These are phyloP conservation scores for Nannochloropsis salina DNA, from an alignment of 108 stramenopile genomes.

Conservation along the genomic window DNA sequence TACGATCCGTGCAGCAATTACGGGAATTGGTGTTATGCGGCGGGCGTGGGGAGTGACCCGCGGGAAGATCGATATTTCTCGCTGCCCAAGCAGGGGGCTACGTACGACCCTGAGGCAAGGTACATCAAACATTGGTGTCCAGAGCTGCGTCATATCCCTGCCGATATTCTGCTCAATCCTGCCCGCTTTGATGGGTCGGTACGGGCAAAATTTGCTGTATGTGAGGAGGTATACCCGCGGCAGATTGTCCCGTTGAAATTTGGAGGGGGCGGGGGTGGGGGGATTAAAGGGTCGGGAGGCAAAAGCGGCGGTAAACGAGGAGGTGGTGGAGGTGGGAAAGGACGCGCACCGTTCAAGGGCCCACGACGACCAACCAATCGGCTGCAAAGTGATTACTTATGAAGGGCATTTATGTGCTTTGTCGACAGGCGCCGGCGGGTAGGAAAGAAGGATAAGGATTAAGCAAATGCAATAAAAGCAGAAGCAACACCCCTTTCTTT, in stretches of 20 bases:
- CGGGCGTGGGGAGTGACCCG: constrained; percentile 83
- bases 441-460: too few relatives aligned
- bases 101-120: constrained; percentile 12
- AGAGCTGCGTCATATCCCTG: background rate
- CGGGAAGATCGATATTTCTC: constrained; percentile 39
- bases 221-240: background rate
- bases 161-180: background rate
- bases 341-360: background rate
- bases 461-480: too few relatives aligned
- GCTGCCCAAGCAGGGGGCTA: background rate
- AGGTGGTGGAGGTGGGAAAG: background rate
- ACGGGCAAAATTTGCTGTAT: background rate
- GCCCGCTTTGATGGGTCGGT: background rate
- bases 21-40: constrained; percentile 83
- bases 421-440: too few relatives aligned
- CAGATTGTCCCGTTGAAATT: background rate
- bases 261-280: background rate
- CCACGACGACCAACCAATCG: background rate
- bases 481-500: too few relatives aligned
- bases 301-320: background rate
- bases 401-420: background rate
- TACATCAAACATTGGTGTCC: constrained; percentile 13
- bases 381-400: constrained; percentile 20
- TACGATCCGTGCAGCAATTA: constrained; percentile 90
- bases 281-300: background rate